phyloP scores from a whole-genome alignment of 192 early-diverging fungal species.

The Borealophlyctis nickersoniae region DNA sequence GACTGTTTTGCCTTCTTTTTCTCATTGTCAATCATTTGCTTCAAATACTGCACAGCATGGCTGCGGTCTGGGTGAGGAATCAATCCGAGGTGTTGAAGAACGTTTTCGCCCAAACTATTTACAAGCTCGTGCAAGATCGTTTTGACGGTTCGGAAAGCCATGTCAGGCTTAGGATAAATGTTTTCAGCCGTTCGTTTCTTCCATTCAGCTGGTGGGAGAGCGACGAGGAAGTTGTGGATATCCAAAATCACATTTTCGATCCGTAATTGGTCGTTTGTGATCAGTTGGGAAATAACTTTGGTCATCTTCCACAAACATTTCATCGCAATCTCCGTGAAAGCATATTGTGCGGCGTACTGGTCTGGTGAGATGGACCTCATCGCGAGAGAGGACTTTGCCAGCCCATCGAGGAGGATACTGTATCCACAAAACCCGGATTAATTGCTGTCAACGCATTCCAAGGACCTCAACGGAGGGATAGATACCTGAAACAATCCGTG shows the following conservation, averaged over 20 bases:
- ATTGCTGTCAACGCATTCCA: no score
- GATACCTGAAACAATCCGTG: slow-evolving; percentile 68
- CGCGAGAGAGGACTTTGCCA: slow-evolving; percentile 50
- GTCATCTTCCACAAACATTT: slow-evolving; percentile 97
- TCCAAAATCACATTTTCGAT: slow-evolving; percentile 66
- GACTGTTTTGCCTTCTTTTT: slow-evolving; percentile 28
- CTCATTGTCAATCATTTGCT: slow-evolving; percentile 31
- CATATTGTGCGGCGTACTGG: slow-evolving; percentile 52
- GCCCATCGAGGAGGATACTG: slow-evolving; percentile 71
- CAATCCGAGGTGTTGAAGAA: slow-evolving; percentile 56
- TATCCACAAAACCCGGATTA: slow-evolving; percentile 19
- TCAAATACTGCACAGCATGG: slow-evolving; percentile 42
- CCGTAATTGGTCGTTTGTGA: slow-evolving; percentile 59
- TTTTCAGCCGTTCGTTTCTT: slow-evolving; percentile 70
- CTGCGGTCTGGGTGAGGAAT: slow-evolving; percentile 64
- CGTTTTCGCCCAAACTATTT: slow-evolving; percentile 57
- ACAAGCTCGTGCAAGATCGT: slow-evolving; percentile 81
- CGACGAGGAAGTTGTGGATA: slow-evolving; percentile 79
- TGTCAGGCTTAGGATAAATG: slow-evolving; percentile 74
- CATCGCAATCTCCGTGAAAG: slow-evolving; percentile 87
- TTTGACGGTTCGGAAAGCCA: slow-evolving; percentile 94
- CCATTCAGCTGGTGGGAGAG: slow-evolving; percentile 84
- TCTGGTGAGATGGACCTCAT: slow-evolving; percentile 52
- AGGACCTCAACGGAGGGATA: no score
- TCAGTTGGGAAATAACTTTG: slow-evolving; percentile 73